Base-by-base conservation (phyloP, 2,329 filamentous ascomycete species). In the Harringtonia aguacate region DNA sequence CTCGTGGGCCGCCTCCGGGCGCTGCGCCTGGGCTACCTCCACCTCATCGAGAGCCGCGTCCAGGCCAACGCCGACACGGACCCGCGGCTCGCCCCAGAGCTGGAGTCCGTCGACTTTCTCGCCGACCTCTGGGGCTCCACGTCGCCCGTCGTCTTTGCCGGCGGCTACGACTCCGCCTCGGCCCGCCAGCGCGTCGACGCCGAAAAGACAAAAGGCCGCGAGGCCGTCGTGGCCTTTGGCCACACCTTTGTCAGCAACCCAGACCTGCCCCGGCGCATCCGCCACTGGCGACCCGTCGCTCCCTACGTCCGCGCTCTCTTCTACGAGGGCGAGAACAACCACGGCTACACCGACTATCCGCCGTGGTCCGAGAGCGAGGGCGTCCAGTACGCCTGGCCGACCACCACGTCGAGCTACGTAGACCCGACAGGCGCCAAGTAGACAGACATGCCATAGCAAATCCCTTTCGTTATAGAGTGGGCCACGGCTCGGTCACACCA, bases 1-100 rank as follows among this genome's bases (percentile, higher is more conserved):
- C 54, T 80, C 15, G 61, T 73, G 24, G 50, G 60, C 37, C 63
- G 68, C 36, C 60, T 77, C 30, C 69, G 68, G 45, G 56, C 63
- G 35, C 56, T 78, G 21, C 62, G 67, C 8, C 40, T 46, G 28
- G 70, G 75, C 1, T 82, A 75, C 55, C 50, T 79, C n/a, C 77
- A 81, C 57, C 44, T 79, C 8, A 65, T 82, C 14, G 72, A 79
- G 55, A 62, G 70, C 3, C 65, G 72, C 3, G 55, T 73, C n/a
- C 9, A 27, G 4, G 42, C 36, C 4, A 15, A 8, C 8, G 13
- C 20, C 12, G 41, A 44, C 18, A 15, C 5, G 4, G 68, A 69
- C 4, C 4, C 9, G 20, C n/a, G 58, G 12, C n/a, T n/a, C n/a
- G n/a, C n/a, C n/a, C n/a, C n/a, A n/a, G n/a, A n/a, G n/a, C n/a